Percentiles rank a stretch among this genome's conserved stretches.
Conservation (phyloP, 2,329 filamentous ascomycete species). For the Aspergillus sp. region DNA sequence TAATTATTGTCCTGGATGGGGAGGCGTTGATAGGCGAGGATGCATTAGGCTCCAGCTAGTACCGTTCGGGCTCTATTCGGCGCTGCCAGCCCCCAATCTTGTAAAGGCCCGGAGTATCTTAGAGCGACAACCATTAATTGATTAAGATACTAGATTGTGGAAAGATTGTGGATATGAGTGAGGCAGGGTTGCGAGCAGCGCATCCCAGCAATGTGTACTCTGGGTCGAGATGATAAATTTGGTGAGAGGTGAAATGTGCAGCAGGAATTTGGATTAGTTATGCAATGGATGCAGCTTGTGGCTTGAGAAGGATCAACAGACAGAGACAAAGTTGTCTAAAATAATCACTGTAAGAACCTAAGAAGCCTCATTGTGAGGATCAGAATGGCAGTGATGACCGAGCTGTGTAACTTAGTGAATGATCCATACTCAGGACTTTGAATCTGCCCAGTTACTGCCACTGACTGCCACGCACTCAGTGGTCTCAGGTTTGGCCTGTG, state of each 20-base stretch:
- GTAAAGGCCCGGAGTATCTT: neutral
- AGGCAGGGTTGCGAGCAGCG: neutral
- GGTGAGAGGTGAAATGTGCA: neutral
- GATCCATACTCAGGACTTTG: neutral
- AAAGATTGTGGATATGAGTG: neutral
- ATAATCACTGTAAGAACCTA: conserved; percentile 12
- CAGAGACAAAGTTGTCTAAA: conserved; percentile 6
- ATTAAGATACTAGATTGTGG: neutral
- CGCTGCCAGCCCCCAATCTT: neutral
- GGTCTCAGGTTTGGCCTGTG: too few species aligned
- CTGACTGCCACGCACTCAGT: conserved; percentile 8
- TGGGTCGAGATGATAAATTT: neutral
- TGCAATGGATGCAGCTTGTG: conserved; percentile 6
- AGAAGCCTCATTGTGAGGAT: conserved; percentile 7
- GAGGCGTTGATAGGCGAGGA: neutral
- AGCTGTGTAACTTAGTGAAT: neutral
- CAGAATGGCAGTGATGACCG: neutral
- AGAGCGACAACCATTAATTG: neutral
- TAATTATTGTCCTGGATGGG: neutral
- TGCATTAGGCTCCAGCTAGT: neutral
- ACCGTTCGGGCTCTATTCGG: neutral
- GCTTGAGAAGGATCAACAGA: conserved; percentile 8
- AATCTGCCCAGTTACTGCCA: too few species aligned
- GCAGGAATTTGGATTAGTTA: conserved; percentile 2
- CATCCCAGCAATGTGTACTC: conserved; percentile 3